Percentiles rank a stretch among this genome's conserved stretches.
phyloP scores from a whole-genome alignment of 176 grass and related monocot genomes.

The Bromus sterilis region DNA sequence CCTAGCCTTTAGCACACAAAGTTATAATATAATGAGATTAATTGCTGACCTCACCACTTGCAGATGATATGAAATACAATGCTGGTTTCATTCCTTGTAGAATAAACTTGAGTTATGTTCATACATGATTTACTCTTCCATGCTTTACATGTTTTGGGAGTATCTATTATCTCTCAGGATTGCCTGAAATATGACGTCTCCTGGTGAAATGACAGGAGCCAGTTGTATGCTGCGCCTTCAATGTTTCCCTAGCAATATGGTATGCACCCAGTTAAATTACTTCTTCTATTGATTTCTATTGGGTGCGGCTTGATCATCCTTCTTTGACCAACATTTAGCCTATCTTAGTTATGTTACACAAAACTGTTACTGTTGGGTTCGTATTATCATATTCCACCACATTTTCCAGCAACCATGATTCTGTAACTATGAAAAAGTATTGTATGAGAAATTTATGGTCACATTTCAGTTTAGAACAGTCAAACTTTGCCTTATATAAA shows the following conservation, averaged over 20 bases:
- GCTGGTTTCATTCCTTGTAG: not conserved
- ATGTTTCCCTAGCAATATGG: slow-evolving; percentile 34
- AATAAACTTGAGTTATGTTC: not conserved
- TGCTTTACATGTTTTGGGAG: too few relatives aligned
- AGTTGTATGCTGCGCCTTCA: slow-evolving; percentile 28
- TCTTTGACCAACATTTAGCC: not conserved
- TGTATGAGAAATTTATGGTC: not conserved
- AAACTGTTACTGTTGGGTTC: not conserved
- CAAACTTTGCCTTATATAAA: too few relatives aligned
- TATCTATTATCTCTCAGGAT: too few relatives aligned
- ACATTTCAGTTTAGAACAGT: too few relatives aligned
- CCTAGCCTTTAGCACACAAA: too few relatives aligned
- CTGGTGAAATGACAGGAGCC: slow-evolving; percentile 23
- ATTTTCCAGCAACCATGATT: not conserved
- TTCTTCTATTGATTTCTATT: not conserved
- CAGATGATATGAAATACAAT: not conserved
- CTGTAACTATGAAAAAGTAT: not conserved
- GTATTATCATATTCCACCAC: too few relatives aligned
- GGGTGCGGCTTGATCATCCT: not conserved
- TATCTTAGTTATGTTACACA: not conserved
- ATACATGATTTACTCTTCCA: too few relatives aligned
- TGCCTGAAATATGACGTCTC: slow-evolving; percentile 34
- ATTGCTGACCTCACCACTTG: not conserved
- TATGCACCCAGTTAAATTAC: slow-evolving; percentile 1
- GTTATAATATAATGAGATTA: not conserved